Conservation (phyloP, 148 eudicot genomes). For the Rhododendron mucronatum region DNA sequence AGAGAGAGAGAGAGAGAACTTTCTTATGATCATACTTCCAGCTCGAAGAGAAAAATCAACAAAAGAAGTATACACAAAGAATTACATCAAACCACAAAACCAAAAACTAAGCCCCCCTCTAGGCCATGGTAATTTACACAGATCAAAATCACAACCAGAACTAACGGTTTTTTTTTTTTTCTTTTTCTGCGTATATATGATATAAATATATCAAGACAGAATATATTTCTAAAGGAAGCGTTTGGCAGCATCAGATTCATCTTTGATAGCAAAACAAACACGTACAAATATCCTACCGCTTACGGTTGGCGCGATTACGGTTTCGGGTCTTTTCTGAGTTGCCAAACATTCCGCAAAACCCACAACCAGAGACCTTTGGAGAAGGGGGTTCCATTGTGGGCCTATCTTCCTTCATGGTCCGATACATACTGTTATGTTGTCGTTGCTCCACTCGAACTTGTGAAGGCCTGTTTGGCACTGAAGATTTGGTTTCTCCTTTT, state of each 20-base stretch:
- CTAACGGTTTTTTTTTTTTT: not conserved
- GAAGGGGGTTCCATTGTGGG: conserved; percentile 73
- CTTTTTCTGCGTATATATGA: not conserved
- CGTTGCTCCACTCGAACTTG: conserved; percentile 21
- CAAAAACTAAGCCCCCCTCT: not conserved
- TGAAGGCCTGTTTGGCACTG: conserved; percentile 10
- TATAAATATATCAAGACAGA: not conserved
- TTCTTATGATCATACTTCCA: not conserved
- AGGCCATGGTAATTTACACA: not conserved
- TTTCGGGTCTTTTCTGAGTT: conserved; percentile 16
- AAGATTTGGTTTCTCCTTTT: not conserved
- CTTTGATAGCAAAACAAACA: not conserved
- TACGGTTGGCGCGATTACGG: conserved; percentile 7
- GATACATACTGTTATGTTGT: conserved; percentile 22
- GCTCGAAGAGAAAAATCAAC: not conserved
- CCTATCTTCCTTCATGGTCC: conserved; percentile 30
- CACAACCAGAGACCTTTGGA: conserved; percentile 67
- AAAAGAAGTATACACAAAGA: not conserved
- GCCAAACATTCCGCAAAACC: conserved; percentile 48
- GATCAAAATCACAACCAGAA: not conserved
- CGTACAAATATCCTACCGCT: conserved; percentile 4
- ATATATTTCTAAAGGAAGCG: not conserved
- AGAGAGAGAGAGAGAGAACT: not conserved
- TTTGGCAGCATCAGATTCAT: not conserved
- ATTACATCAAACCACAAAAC: not conserved